phyloP scores from a whole-genome alignment of 805 yeast species.

The Hanseniaspora singularis region DNA sequence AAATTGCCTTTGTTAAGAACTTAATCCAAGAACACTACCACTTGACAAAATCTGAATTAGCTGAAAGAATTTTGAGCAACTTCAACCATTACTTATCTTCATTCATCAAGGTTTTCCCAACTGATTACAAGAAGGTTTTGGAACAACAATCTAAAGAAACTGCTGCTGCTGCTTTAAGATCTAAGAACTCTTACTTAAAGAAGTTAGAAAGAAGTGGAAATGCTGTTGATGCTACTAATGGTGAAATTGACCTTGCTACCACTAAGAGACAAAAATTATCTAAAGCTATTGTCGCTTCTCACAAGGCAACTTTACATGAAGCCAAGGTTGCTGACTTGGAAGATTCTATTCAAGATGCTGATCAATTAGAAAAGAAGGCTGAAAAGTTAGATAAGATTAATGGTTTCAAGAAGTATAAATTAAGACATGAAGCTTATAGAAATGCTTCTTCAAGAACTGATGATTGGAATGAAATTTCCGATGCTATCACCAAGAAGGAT shows the following conservation, averaged over 20 bases:
- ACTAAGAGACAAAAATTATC: constrained; percentile 28
- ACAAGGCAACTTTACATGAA: constrained; percentile 38
- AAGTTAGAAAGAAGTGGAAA: constrained; percentile 57
- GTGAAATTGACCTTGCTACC: constrained; percentile 42
- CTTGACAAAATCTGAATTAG: constrained; percentile 85
- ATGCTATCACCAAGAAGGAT: constrained; percentile 72
- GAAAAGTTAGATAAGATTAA: constrained; percentile 62
- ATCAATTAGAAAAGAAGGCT: constrained; percentile 50
- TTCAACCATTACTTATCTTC: constrained; percentile 80
- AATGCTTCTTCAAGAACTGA: constrained; percentile 58
- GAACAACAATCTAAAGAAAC: constrained; percentile 48
- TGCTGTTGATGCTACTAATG: constrained; percentile 79
- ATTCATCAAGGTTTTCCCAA: constrained; percentile 86
- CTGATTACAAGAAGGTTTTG: constrained; percentile 80
- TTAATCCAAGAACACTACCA: constrained; percentile 90
- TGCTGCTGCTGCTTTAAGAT: constrained; percentile 47
- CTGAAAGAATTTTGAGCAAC: constrained; percentile 67
- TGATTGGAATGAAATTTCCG: constrained; percentile 88
- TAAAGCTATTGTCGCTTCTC: constrained; percentile 33
- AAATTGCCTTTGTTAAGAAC: constrained; percentile 87
- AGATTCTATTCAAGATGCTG: constrained; percentile 67
- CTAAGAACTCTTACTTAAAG: constrained; percentile 52
- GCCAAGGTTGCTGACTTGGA: constrained; percentile 84
- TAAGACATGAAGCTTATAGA: constrained; percentile 80
- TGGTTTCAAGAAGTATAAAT: constrained; percentile 89